These are phyloP conservation scores for Paecilomyces formosus DNA, from an alignment of 2,329 filamentous ascomycete species.

Conservation along the genomic window DNA sequence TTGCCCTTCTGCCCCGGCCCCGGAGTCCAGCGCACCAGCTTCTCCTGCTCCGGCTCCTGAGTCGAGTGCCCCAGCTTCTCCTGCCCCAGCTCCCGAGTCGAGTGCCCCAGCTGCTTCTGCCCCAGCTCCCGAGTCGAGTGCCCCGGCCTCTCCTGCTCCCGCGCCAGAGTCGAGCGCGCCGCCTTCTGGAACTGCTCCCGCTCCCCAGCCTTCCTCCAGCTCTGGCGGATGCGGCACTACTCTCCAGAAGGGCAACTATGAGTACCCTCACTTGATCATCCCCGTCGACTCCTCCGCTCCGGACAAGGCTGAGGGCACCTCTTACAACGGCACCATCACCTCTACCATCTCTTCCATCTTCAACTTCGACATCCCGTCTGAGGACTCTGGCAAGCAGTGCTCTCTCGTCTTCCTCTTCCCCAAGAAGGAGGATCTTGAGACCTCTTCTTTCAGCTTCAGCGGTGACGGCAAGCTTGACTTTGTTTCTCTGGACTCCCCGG, in stretches of 20 bases:
- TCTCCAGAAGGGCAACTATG: conserved; percentile 38
- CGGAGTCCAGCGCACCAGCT: conserved; percentile 1
- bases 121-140: not conserved
- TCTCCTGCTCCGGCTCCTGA: conserved; percentile 4
- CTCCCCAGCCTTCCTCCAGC: conserved; percentile 7
- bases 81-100: not conserved
- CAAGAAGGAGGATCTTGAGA: conserved; percentile 48
- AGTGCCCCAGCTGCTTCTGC: not conserved
- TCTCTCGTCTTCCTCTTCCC: conserved; percentile 61
- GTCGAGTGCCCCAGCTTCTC: not conserved
- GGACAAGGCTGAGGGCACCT: conserved; percentile 45
- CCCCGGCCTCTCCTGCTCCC: conserved; percentile 1
- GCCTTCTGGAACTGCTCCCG: not conserved
- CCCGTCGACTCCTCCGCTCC: conserved; percentile 51
- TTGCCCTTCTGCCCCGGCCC: not conserved
- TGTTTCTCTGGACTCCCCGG: conserved; percentile 40
- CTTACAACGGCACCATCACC: conserved; percentile 50
- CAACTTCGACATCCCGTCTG: conserved; percentile 59
- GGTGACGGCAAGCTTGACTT: conserved; percentile 50
- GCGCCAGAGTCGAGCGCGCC: not conserved
- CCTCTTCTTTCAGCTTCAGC: conserved; percentile 50
- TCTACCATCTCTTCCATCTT: conserved; percentile 51
- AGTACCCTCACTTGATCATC: conserved; percentile 58
- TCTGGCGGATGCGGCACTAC: conserved; percentile 37
- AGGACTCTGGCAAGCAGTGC: conserved; percentile 53